phyloP scores from a whole-genome alignment of 805 yeast genomes.

The Wickerhamomyces ciferrii region DNA sequence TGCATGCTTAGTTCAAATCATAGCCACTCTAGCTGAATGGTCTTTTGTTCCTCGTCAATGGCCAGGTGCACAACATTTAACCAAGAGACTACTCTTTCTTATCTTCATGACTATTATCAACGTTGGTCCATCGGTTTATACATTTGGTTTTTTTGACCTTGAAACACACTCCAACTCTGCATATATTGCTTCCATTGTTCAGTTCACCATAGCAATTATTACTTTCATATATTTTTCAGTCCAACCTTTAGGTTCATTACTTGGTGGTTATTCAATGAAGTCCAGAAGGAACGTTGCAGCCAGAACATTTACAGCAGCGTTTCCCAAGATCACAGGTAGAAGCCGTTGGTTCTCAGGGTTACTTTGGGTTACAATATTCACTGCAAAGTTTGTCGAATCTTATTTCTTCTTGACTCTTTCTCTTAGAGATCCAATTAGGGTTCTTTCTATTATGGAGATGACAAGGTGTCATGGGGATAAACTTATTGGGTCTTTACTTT shows the following conservation, averaged over 20 bases:
- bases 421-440: constrained; percentile 68
- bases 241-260: constrained; percentile 53
- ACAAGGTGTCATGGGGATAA: constrained; percentile 61
- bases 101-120: constrained; percentile 39
- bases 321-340: constrained; percentile 47
- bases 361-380: constrained; percentile 62
- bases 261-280: constrained; percentile 34
- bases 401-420: constrained; percentile 75
- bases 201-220: constrained; percentile 50
- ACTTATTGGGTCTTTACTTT: constrained; percentile 46
- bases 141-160: constrained; percentile 37
- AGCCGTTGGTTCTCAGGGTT: constrained; percentile 58
- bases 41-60: constrained; percentile 64
- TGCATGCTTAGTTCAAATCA: constrained; percentile 50
- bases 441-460: constrained; percentile 52
- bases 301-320: constrained; percentile 54
- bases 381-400: constrained; percentile 68
- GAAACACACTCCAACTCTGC: constrained; percentile 32
- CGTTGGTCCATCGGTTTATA: constrained; percentile 46
- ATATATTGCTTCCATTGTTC: constrained; percentile 41
- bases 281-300: constrained; percentile 52
- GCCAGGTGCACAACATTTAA: constrained; percentile 65
- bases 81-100: constrained; percentile 40
- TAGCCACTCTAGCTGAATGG: constrained; percentile 55
- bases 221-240: constrained; percentile 53